Evolutionary conservation across 2,329 filamentous ascomycete genomes (phyloP).

Genomic region (Sporothrix brasiliensis): DNA sequence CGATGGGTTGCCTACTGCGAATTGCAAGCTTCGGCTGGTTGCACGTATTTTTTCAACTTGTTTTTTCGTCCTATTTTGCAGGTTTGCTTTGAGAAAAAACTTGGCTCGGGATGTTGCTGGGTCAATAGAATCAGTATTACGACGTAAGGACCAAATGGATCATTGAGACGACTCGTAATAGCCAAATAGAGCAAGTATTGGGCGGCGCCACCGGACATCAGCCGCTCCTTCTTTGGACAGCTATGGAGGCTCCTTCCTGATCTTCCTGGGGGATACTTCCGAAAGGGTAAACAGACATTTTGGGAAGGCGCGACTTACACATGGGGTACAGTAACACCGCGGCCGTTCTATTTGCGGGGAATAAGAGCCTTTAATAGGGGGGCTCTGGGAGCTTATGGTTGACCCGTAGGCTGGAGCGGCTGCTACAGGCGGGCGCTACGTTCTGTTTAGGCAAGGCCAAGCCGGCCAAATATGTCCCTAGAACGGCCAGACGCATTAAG

Average conservation of each 20-base stretch:
- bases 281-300: not conserved
- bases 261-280: not conserved
- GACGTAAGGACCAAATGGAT: not conserved
- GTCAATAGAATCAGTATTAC: slow-evolving; percentile 20
- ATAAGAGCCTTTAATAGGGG: not conserved
- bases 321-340: too few relatives aligned
- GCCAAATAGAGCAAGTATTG: not conserved
- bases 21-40: not conserved
- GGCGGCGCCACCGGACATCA: slow-evolving; percentile 3
- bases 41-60: not conserved
- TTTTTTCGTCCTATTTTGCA: not conserved
- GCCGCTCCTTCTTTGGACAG: not conserved
- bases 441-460: not conserved
- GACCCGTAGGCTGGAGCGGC: not conserved
- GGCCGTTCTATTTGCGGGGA: slow-evolving; percentile 1
- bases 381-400: not conserved
- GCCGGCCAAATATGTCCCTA: not conserved
- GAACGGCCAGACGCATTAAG: not conserved
- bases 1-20: not conserved
- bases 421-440: not conserved
- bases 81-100: too few relatives aligned
- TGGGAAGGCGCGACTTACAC: not conserved
- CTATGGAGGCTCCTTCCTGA: not conserved
- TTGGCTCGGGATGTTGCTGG: slow-evolving; percentile 11
- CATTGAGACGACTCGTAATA: not conserved